Base-by-base conservation (phyloP, 208 protist species). In the Leishmania aethiopica region DNA sequence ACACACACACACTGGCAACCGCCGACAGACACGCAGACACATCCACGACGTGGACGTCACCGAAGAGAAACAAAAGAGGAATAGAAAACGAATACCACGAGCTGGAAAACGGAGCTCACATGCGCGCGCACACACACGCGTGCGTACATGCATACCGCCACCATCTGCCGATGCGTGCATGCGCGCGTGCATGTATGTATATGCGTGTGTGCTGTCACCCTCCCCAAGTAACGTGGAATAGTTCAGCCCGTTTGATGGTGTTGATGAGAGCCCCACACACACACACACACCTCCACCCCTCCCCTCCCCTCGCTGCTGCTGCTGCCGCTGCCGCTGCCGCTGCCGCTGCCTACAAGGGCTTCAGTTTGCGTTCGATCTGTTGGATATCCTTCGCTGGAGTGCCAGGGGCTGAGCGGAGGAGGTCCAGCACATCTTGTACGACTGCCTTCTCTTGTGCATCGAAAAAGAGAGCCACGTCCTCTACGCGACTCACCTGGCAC, bases 391-490 rank as follows among this genome's bases (percentile, higher is more conserved):
- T 83, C 25, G 69, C 69, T 28, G 92, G 80, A 5, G 81, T 88
- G 10, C 88, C 93, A 37, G 45, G 45, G 75, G 80, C 87, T 45
- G 89, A 75, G 74, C 90, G 84, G 57, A 93, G 78, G 42, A 90
- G 17, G 55, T 88, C 81, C 55, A 98, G 40, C 6, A 92, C 88
- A 11, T 93, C 92, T 49, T 90, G 73, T 28, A 92, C 83, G 8
- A 95, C 72, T 45, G 88, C 84, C 77, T 92, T 93, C 78, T 98
- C 95, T 28, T 79, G 82, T 22, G 88, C 80, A 72, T 85, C 89
- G 80, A 98, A 97, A 73, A 98, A 98, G 42, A 96, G 82, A 35
- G 89, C 86, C 49, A 97, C 82, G 57, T 98, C 92, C 45, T 91
- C 92, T 1, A 98, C 88, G 40, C 95, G 95, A 57, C 86, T 90